phyloP scores from a whole-genome alignment of 331 rosid genomes.

The Quercus tomentella region DNA sequence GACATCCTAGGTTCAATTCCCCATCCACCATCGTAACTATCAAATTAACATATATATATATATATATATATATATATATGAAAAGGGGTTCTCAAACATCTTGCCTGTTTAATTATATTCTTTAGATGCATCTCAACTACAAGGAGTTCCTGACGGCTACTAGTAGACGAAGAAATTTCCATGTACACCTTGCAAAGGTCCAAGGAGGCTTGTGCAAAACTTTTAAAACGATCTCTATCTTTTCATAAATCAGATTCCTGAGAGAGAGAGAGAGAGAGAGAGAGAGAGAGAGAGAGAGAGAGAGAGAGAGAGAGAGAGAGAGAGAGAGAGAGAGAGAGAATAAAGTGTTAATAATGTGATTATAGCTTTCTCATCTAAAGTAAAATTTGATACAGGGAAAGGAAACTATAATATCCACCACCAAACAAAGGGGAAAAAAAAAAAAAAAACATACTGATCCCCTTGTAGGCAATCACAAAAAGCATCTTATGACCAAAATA shows the following conservation, averaged over 20 bases:
- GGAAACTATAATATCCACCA: background rate
- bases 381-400: background rate
- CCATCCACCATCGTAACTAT: too few relatives aligned
- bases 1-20: too few relatives aligned
- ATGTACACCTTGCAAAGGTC: slow-evolving; percentile 81
- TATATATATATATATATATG: background rate
- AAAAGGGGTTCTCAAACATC: background rate
- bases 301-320: background rate
- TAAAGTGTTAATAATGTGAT: background rate
- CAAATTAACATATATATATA: background rate
- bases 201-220: slow-evolving; percentile 75
- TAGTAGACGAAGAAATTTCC: slow-evolving; percentile 62
- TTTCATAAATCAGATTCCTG: slow-evolving; percentile 92
- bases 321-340: slow-evolving; percentile 2
- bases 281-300: background rate
- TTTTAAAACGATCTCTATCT: slow-evolving; percentile 57
- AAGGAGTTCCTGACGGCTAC: slow-evolving; percentile 55
- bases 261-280: background rate
- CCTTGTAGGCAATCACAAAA: background rate
- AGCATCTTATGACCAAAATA: background rate
- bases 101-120: slow-evolving; percentile 75
- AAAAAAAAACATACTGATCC: background rate
- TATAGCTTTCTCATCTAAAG: background rate
- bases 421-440: background rate
- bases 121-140: slow-evolving; percentile 87